Percentiles rank a stretch among this genome's conserved stretches.
These are phyloP conservation scores for Umbelopsis ramanniana DNA, from an alignment of 192 early-diverging fungal genomes.

Conservation along the genomic window DNA sequence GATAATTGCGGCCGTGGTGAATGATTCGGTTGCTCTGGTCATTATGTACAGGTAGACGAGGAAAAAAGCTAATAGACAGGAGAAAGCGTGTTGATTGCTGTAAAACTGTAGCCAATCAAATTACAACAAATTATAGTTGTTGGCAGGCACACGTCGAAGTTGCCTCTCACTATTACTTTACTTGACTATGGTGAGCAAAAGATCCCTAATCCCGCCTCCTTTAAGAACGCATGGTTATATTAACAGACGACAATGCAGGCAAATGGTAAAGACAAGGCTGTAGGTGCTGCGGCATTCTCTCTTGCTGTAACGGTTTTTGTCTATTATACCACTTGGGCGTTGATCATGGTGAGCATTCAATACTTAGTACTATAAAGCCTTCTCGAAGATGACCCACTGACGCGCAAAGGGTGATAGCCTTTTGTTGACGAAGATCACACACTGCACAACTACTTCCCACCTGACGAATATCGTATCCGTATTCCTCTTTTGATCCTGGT, in stretches of 20 bases:
- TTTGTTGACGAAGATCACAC: constrained; percentile 82
- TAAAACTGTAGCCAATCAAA: constrained; percentile 3
- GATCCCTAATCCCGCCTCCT: not conserved
- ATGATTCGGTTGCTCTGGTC: constrained; percentile 59
- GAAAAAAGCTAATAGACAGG: not conserved
- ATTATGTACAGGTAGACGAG: constrained; percentile 27
- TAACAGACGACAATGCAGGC: constrained; percentile 19
- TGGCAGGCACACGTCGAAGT: not conserved
- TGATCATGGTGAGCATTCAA: constrained; percentile 71
- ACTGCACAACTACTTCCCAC: constrained; percentile 78
- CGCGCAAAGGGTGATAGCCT: constrained; percentile 54
- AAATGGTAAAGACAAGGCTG: constrained; percentile 71
- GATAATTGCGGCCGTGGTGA: constrained; percentile 46
- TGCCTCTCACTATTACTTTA: not conserved
- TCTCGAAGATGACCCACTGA: not conserved
- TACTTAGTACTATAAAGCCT: no score
- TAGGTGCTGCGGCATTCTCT: constrained; percentile 75
- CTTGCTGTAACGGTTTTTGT: constrained; percentile 76
- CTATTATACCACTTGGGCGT: constrained; percentile 91
- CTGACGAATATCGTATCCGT: constrained; percentile 84
- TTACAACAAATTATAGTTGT: constrained; percentile 4
- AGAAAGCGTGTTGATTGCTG: not conserved
- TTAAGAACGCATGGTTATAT: not conserved
- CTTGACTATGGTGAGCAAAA: not conserved
- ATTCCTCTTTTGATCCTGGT: constrained; percentile 84